A percentile compares a stretch with the other conserved stretches of the same genome.
Conservation (phyloP, 2,329 filamentous ascomycete species). For the Exophiala sideris region DNA sequence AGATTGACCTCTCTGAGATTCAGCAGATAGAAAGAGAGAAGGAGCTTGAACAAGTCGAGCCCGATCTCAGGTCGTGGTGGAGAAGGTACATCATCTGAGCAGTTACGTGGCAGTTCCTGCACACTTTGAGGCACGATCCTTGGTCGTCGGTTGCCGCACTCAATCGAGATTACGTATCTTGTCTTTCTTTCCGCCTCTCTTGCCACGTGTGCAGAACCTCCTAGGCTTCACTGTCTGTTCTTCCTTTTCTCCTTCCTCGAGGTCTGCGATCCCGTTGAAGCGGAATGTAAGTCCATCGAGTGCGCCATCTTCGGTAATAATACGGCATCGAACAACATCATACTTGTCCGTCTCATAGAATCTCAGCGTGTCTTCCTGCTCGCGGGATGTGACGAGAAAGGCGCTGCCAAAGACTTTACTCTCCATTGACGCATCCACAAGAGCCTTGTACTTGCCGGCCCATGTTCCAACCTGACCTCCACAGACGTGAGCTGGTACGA, state of each 20-base stretch:
- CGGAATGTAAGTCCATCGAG: conserved; percentile 19
- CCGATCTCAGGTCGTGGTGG: too few relatives aligned
- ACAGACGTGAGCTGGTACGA: conserved; percentile 31
- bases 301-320: conserved; percentile 23
- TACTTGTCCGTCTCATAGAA: conserved; percentile 40
- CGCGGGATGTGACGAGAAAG: conserved; percentile 31
- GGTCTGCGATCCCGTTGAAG: conserved; percentile 5
- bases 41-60: too few relatives aligned
- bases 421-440: conserved; percentile 33
- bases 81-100: too few relatives aligned
- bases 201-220: too few relatives aligned
- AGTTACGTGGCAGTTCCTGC: too few relatives aligned
- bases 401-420: conserved; percentile 31
- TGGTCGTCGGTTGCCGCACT: too few relatives aligned
- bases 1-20: too few relatives aligned
- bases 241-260: conserved; percentile 1
- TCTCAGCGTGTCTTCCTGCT: conserved; percentile 35
- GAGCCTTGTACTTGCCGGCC: conserved; percentile 40
- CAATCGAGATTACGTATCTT: too few relatives aligned
- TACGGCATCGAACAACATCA: conserved; percentile 37
- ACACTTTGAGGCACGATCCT: too few relatives aligned
- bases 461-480: conserved; percentile 36
- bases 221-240: not conserved
- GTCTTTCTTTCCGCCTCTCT: too few relatives aligned
- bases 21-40: too few relatives aligned